Evolutionary conservation across 2,329 filamentous ascomycete genomes (phyloP), one percentile per base, ranked within the genome.

Genomic region (Arthrobotrys conoides): DNA sequence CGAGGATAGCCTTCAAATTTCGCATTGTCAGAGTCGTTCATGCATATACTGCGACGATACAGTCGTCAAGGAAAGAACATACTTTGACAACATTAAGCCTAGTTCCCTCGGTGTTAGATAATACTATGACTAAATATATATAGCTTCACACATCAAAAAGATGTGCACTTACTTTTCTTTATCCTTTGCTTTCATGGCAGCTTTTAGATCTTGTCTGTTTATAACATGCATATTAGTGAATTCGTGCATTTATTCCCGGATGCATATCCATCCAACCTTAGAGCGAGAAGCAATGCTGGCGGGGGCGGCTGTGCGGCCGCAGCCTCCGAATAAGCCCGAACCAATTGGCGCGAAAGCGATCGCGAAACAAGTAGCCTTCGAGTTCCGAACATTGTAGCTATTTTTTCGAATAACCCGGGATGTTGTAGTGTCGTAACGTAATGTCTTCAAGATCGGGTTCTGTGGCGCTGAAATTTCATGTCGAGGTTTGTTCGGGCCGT

Each of bases 141-240:
- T 38, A 8, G 22, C 14, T 38, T 36, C 94, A 88, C 1, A 91
- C 89, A 27, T 36, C 38, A 59, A 16, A 1, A 38, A 55, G 14
- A 8, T 16, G 0, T 14, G 44, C 16, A 38, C 57, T 20, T 63
- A 81, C 80, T 76, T 81, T 14, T 80, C 79, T 22, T 87, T 84
- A 83, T 92, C 90, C 84, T 91, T 91, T 81, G 87, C 87, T 75
- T 88, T 87, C 90, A 92, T 91, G 61, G 90, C 90, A 9, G 86
- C 84, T 85, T 92, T 92, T 79, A 92, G 86, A 81, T 92, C 90
- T 80, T 82, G 81, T 48, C 84, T 85, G 51, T 44, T 22, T 16
- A 20, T 18, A 8, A 46, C 38, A 16, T 12, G 33, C n/a, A 12
- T 12, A 22, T 65, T 46, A 51, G 48, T 8, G 20, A 22, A 30